Percentiles rank a stretch among this genome's conserved stretches.
phyloP scores from a whole-genome alignment of 1,284 basidiomycete species.

The Clitocybe nebularis region DNA sequence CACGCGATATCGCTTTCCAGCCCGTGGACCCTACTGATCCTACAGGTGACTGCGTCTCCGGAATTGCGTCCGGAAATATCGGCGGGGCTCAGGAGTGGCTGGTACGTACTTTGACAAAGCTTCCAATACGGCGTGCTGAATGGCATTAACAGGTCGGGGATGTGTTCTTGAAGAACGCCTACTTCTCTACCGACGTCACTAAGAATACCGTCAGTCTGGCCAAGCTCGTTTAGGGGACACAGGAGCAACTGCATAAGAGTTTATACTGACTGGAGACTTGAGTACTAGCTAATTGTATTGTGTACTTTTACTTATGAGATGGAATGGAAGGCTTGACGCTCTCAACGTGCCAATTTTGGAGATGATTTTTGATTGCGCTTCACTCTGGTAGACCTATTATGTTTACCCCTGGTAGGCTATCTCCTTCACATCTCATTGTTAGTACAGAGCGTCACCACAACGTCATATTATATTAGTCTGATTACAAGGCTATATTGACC shows the following conservation, averaged over 20 bases:
- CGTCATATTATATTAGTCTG: too few species aligned
- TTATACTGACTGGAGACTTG: not conserved
- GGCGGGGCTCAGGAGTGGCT: conserved; percentile 72
- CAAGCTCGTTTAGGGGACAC: conserved; percentile 32
- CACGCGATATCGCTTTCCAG: conserved; percentile 67
- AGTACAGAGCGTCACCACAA: too few species aligned
- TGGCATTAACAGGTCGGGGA: conserved; percentile 46
- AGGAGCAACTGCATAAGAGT: not conserved
- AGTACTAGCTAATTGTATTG: not conserved
- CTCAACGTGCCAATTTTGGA: too few species aligned
- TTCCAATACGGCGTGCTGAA: not conserved
- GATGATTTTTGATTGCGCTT: too few species aligned
- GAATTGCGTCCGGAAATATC: conserved; percentile 65
- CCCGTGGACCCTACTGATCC: conserved; percentile 62
- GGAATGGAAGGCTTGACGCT: conserved; percentile 3
- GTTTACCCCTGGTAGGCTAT: too few species aligned
- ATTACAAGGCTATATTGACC: too few species aligned
- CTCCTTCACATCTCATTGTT: too few species aligned
- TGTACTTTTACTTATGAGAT: not conserved
- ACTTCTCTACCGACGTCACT: conserved; percentile 69
- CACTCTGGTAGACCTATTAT: too few species aligned
- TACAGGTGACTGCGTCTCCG: conserved; percentile 67
- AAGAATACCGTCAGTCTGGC: conserved; percentile 73
- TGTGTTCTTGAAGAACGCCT: conserved; percentile 77
- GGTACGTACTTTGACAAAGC: conserved; percentile 30